Base-by-base conservation (phyloP, 2,329 filamentous ascomycete genomes). In the Ophiostoma sp. region DNA sequence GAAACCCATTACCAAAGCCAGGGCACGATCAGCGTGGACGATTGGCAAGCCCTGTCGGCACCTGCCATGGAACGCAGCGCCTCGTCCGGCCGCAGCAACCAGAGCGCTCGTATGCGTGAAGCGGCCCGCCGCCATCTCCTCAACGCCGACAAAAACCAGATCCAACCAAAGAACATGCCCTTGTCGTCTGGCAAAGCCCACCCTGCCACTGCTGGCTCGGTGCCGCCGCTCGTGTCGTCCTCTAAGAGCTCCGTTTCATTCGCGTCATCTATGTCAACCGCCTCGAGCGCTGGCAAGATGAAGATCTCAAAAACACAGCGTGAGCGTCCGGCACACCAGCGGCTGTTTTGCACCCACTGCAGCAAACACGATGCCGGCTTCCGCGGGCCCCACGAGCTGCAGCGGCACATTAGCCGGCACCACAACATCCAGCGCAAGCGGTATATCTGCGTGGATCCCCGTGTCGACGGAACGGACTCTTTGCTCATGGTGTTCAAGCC, bases 381-480 rank as follows among this genome's bases (percentile, higher is more conserved):
- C 77, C 87, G 93, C 45, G 93, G 93, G 67, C 90, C 93, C 38
- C 93, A 96, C 75, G 93, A 97, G 76, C 84, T 92, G 40, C 84
- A 87, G 60, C 84, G 89, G 18, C 89, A 92, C 73, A 83, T 83
- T 67, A 84, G 85, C 58, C 80, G 82, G 45, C 85, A 91, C 72
- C 94, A 98, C 76, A 80, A 81, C 69, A 73, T 70, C 11, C 72
- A 77, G 4, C 81, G 86, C 66, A 85, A 81, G 76, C 87, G 86
- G 73, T 89, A 79, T 74, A 78, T 87, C 40, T 88, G 86, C 73
- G 79, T 84, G 44, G 84, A 88, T 71, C 85, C 87, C 1, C 74
- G 75, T 11, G 73, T 74, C 0, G 75, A 74, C 16, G 81, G 81
- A 7, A 74, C 81, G 2, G 72, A 73, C 18, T 76, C 78, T 70